Evolutionary conservation across 2,329 filamentous ascomycete species (phyloP).

Genomic region (Byssothecium circinans): DNA sequence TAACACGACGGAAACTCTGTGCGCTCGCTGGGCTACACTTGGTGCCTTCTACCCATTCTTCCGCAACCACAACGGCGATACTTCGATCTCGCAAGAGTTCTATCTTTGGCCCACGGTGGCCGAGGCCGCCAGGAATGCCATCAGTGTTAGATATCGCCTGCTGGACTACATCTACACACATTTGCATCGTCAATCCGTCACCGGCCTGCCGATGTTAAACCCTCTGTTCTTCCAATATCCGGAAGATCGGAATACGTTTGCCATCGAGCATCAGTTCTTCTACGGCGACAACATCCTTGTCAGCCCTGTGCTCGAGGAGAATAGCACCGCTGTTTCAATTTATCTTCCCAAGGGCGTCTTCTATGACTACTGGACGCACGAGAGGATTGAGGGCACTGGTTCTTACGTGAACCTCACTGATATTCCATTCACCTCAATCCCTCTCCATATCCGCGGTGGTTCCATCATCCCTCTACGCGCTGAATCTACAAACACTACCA

Average conservation of each 20-base stretch:
- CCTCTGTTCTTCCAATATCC: slow-evolving; percentile 74
- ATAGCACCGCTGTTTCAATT: slow-evolving; percentile 55
- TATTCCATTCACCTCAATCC: slow-evolving; percentile 58
- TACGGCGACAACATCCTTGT: slow-evolving; percentile 60
- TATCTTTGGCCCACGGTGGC: slow-evolving; percentile 53
- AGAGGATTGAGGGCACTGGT: slow-evolving; percentile 52
- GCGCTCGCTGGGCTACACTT: slow-evolving; percentile 71
- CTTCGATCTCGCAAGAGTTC: slow-evolving; percentile 66
- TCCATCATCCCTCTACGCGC: slow-evolving; percentile 63
- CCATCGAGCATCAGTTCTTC: slow-evolving; percentile 60
- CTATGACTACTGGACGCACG: slow-evolving; percentile 62
- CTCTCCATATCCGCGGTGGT: slow-evolving; percentile 67
- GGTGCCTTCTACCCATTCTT: slow-evolving; percentile 77
- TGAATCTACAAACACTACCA: slow-evolving; percentile 62
- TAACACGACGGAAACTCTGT: slow-evolving; percentile 69
- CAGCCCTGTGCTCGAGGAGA: slow-evolving; percentile 57
- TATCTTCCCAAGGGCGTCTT: slow-evolving; percentile 62
- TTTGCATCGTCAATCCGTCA: slow-evolving; percentile 59
- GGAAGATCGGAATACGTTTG: slow-evolving; percentile 53
- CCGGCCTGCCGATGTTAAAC: slow-evolving; percentile 66
- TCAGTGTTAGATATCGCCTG: slow-evolving; percentile 70
- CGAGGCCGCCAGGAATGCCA: slow-evolving; percentile 65
- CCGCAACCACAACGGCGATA: slow-evolving; percentile 66
- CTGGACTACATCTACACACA: slow-evolving; percentile 79
- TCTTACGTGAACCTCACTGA: slow-evolving; percentile 49